Conservation (phyloP, 23 red algal species). For the Gracilaria gracilis region DNA sequence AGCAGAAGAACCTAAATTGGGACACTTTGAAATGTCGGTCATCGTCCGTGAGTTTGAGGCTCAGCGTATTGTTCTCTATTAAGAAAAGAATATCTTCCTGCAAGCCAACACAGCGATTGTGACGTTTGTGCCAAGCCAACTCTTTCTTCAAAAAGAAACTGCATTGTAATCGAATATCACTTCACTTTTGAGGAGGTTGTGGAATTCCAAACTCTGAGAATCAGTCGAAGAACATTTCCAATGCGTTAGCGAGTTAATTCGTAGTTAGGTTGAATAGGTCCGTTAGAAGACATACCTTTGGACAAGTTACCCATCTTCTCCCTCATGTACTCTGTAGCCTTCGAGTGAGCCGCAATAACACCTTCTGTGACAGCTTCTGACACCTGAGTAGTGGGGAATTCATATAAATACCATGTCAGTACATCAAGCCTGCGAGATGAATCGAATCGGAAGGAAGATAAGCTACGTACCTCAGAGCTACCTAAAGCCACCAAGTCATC, state of each 20-base stretch:
- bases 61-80: not conserved
- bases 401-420: not conserved
- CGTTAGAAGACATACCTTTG: constrained; percentile 44
- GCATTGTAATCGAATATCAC: not conserved
- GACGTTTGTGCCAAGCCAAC: not conserved
- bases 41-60: not conserved
- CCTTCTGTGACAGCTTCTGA: constrained; percentile 76
- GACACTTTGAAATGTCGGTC: not conserved
- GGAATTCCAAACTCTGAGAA: constrained; percentile 36
- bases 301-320: constrained; percentile 77
- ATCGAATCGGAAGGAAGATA: not conserved
- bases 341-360: constrained; percentile 72
- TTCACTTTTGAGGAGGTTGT: constrained; percentile 35
- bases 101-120: not conserved
- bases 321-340: constrained; percentile 63
- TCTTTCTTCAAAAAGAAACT: not conserved
- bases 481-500: constrained; percentile 85
- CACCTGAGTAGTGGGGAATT: not conserved
- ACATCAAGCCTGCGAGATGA: not conserved
- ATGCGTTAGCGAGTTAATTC: not conserved
- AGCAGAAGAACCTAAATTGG: not conserved
- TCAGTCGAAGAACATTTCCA: not conserved
- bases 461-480: constrained; percentile 56
- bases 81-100: not conserved
- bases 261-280: not conserved